Base-by-base conservation (phyloP, 192 early-diverging fungal species). In the Entomortierella lignicola region DNA sequence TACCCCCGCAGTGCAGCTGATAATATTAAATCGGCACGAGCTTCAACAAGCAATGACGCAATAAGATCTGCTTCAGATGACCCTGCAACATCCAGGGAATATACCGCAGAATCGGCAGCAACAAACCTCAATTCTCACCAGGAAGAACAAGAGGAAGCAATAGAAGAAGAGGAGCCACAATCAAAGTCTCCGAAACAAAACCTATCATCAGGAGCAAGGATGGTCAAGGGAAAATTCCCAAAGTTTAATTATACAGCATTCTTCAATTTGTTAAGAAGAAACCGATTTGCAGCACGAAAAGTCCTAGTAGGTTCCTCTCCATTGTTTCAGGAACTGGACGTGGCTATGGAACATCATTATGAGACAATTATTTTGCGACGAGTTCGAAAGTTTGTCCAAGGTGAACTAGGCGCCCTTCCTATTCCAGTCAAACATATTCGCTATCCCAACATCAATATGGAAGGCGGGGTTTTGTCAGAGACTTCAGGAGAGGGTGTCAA, bases 251-350 rank as follows among this genome's bases (percentile, higher is more conserved):
- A 85, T 42, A 44, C 52, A 10, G 27, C 57, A 11, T 71, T 85
- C 18, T 83, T 85, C 27, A 51, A 58, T 1, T 47, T 85, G 15
- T 30, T 83, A 20, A 64, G 71, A 54, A 67, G 82, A 31, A 54
- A 57, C 25, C 65, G 84, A 39, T 39, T 44, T 25, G 53, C 66
- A 11, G 68, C 39, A 8, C 81, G 82, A 21, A 67, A 52, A 52
- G 71, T 85, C 39, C 55, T 85, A 32, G 84, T 85, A 0, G 84
- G 81, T 11, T 85, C 84, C 6, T 67, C 68, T 2, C 84, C 84
- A 13, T 56, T 85, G 15, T 74, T 68, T 53, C 84, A 85, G 31
- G 56, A 70, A 31, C 64, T 85, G 25, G 82, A 80, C 39, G 59
- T 63, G 42, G 84, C 84, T 0, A 18, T 60, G 52, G 55, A 71